Conservation (phyloP, 2,329 filamentous ascomycete genomes). For the Teratosphaeriaceae sp. region DNA sequence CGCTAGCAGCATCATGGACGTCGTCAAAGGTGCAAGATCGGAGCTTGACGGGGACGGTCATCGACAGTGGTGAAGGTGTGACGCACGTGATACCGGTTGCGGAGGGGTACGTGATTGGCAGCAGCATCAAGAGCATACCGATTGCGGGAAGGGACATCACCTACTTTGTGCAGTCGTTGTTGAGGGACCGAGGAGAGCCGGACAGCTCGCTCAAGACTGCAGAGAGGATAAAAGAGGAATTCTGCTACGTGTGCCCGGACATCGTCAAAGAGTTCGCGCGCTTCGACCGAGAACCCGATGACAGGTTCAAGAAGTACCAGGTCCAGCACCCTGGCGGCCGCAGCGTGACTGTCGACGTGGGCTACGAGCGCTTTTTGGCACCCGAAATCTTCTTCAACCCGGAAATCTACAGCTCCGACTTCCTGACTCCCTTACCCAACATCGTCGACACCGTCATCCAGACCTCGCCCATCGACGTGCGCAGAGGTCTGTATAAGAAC, state of each 20-base stretch:
- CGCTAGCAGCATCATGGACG: conserved; percentile 95
- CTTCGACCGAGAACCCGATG: conserved; percentile 81
- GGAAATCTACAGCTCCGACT: conserved; percentile 98
- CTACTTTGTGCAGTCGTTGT: conserved; percentile 94
- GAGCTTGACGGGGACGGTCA: conserved; percentile 93
- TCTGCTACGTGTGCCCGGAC: conserved; percentile 97
- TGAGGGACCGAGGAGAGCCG: conserved; percentile 91
- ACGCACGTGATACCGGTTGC: conserved; percentile 98
- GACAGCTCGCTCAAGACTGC: conserved; percentile 97
- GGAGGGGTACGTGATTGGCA: conserved; percentile 97
- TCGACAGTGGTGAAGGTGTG: conserved; percentile 97
- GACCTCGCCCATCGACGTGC: conserved; percentile 94
- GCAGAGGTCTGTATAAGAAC: conserved; percentile 97
- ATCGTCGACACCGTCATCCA: conserved; percentile 98
- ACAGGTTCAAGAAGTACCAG: conserved; percentile 83
- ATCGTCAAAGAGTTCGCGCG: conserved; percentile 97
- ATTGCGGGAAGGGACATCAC: conserved; percentile 98
- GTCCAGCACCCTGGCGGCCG: conserved; percentile 81
- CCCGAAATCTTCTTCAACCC: conserved; percentile 99
- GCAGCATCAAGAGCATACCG: conserved; percentile 97
- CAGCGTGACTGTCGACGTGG: conserved; percentile 80
- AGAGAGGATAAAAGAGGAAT: conserved; percentile 97
- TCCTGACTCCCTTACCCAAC: conserved; percentile 86
- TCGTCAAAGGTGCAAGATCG: conserved; percentile 96
- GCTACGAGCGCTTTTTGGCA: conserved; percentile 95